Percentiles rank a stretch among this genome's conserved stretches.
phyloP scores from a whole-genome alignment of 2,329 filamentous ascomycete genomes.

The Setomelanomma holmii region DNA sequence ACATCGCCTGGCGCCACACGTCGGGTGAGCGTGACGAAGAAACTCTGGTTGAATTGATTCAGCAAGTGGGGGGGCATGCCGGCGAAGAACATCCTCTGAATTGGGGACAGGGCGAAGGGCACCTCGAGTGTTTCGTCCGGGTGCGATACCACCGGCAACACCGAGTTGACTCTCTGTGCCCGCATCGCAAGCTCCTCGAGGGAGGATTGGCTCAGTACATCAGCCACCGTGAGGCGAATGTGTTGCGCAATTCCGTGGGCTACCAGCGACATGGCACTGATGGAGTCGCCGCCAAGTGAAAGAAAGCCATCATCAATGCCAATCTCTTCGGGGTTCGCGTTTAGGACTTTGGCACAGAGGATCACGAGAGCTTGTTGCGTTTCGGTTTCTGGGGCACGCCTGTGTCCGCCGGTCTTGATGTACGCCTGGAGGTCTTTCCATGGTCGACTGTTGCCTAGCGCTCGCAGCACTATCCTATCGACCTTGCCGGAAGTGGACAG shows the following conservation, averaged over 20 bases:
- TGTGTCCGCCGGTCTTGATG: too few relatives aligned
- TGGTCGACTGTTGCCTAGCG: neutral
- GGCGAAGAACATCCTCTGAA: neutral
- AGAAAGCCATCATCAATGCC: neutral
- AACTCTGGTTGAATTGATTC: neutral
- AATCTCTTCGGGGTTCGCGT: neutral
- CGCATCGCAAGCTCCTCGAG: neutral
- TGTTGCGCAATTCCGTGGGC: neutral
- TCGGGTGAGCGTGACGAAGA: neutral
- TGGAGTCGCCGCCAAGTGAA: constrained; percentile 2
- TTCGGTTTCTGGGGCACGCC: neutral
- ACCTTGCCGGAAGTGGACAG: neutral
- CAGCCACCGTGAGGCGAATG: neutral
- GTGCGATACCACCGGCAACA: neutral
- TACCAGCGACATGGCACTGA: neutral
- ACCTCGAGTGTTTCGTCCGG: neutral
- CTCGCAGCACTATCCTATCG: neutral
- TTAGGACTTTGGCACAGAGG: neutral
- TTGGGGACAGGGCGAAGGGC: neutral
- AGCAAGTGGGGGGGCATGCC: neutral
- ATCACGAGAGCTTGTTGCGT: neutral
- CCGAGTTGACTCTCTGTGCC: neutral
- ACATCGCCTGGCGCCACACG: neutral
- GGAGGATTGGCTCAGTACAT: neutral
- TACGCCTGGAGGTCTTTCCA: neutral